Evolutionary conservation across 2,329 filamentous ascomycete genomes (phyloP).

Genomic region (Fusarium fujikuroi): DNA sequence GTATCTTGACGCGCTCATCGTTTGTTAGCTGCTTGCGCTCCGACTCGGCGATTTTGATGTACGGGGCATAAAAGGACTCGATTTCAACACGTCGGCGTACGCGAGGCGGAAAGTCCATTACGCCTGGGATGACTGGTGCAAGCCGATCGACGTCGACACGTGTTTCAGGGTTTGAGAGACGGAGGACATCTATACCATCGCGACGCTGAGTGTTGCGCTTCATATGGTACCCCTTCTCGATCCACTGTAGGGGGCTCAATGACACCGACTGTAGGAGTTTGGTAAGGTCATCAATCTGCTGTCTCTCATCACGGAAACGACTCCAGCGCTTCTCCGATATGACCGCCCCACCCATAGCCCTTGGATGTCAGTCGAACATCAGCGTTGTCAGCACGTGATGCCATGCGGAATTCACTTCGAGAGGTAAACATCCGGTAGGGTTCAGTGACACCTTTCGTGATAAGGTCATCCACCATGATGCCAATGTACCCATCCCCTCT

Average conservation of each 20-base stretch:
- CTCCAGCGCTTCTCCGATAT: constrained; percentile 84
- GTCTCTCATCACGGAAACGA: constrained; percentile 71
- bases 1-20: constrained; percentile 81
- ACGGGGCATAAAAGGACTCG: constrained; percentile 88
- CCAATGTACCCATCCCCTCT: constrained; percentile 95
- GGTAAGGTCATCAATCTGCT: constrained; percentile 75
- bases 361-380: constrained; percentile 85
- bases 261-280: constrained; percentile 66
- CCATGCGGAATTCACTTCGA: constrained; percentile 94
- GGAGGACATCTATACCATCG: constrained; percentile 82
- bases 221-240: constrained; percentile 73
- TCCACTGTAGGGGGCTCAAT: constrained; percentile 74
- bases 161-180: constrained; percentile 66
- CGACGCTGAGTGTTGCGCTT: constrained; percentile 73
- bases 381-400: constrained; percentile 91
- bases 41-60: constrained; percentile 77
- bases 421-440: constrained; percentile 99
- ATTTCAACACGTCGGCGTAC: constrained; percentile 79
- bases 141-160: constrained; percentile 63
- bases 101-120: constrained; percentile 63
- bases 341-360: constrained; percentile 79
- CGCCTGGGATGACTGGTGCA: constrained; percentile 64
- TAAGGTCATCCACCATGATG: constrained; percentile 97
- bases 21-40: constrained; percentile 74
- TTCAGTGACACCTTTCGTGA: constrained; percentile 96